A percentile compares a stretch with the other conserved stretches of the same genome.
phyloP scores from a whole-genome alignment of 176 grass and related monocot species.

The Hordeum marinum region DNA sequence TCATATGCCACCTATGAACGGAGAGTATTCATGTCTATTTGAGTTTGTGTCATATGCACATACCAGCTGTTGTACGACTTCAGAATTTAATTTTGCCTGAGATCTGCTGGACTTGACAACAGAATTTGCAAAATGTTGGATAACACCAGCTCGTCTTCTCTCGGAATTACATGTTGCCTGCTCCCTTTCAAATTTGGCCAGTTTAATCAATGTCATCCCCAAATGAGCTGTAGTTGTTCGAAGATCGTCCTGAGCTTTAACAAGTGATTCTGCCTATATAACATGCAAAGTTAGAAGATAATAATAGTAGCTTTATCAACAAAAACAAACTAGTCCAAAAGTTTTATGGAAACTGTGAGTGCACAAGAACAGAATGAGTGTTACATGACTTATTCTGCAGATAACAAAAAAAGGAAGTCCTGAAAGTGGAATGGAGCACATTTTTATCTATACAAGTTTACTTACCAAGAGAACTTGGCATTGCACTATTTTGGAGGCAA shows the following conservation, averaged over 20 bases:
- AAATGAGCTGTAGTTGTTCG: slow-evolving; percentile 69
- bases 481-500: neutral
- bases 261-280: slow-evolving; percentile 74
- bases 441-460: neutral
- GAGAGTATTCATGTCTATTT: neutral
- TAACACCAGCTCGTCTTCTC: slow-evolving; percentile 47
- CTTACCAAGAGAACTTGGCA: neutral
- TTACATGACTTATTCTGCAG: neutral
- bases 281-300: slow-evolving; percentile 8
- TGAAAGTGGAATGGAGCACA: neutral
- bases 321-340: neutral
- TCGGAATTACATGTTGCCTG: slow-evolving; percentile 52
- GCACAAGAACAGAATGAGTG: neutral
- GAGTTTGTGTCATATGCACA: slow-evolving; percentile 13
- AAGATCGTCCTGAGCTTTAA: slow-evolving; percentile 77
- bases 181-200: slow-evolving; percentile 87
- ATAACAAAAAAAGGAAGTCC: neutral
- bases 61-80: slow-evolving; percentile 81
- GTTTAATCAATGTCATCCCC: slow-evolving; percentile 76
- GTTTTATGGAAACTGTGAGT: neutral
- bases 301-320: neutral
- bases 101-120: slow-evolving; percentile 79
- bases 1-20: no score
- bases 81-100: slow-evolving; percentile 57
- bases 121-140: slow-evolving; percentile 63